Evolutionary conservation across 371 early-diverging fungal species (phyloP), one percentile per base, ranked within the genome.

Genomic region (Rhizopus microsporus): DNA sequence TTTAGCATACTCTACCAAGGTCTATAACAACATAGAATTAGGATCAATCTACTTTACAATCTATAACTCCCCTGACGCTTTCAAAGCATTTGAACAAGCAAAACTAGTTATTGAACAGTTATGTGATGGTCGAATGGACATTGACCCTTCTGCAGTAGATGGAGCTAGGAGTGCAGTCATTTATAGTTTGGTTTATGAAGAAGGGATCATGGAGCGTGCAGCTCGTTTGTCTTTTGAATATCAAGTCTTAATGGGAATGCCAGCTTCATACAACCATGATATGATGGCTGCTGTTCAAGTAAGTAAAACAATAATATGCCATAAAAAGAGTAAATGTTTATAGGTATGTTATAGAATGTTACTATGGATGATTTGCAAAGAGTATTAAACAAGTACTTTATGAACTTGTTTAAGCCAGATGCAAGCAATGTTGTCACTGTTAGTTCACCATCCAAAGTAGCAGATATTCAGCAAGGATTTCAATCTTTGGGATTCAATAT

Each of bases 141-240:
- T 87, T 57, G 81, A 84, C 12, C 65, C 67, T 29, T 71, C 82
- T 43, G 70, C 77, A 6, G 59, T 88, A 5, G 86, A 86, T 52
- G 86, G 84, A 30, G 87, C 88, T 30, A 86, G 85, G 67, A 85
- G 85, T 51, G 80, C 83, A 15, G 82, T 88, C 5, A 85, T 85
- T 49, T 86, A 82, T 59, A 66, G 77, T 56, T 68, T 85, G 42
- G 84, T 86, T 8, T 70, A 74, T 17, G 69, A 74, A 58, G 88
- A 83, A 62, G 80, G 81, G 51, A 78, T 78, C 3, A 81, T 83
- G 69, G 77, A 75, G 38, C 69, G 69, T 15, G 84, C 86, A 0
- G 88, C 88, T 4, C 69, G 74, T 5, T 82, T 81, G 50, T 78
- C 85, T 0, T 88, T 88, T 65, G 72, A 77, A 16, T 78, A 77